Percentiles rank a stretch among this genome's conserved stretches.
phyloP scores from a whole-genome alignment of 2,329 filamentous ascomycete genomes.

The Pseudocercospora cruenta region DNA sequence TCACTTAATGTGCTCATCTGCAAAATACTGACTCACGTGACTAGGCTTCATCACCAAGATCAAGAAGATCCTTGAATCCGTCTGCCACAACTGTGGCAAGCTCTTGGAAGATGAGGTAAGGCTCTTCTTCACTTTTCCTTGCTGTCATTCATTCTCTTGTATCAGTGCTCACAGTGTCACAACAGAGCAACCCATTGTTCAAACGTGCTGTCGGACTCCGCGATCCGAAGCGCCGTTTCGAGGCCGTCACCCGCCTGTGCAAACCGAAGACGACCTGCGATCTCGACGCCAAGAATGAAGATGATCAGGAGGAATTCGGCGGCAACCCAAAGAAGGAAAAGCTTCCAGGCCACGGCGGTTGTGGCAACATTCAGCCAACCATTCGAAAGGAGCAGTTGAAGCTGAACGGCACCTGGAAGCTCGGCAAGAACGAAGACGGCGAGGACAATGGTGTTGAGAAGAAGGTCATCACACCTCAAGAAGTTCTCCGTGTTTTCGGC shows the following conservation, averaged over 20 bases:
- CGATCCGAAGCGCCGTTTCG: slow-evolving; percentile 93
- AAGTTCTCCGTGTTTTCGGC: slow-evolving; percentile 83
- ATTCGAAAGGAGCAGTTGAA: slow-evolving; percentile 86
- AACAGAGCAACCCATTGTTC: slow-evolving; percentile 82
- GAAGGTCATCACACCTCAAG: slow-evolving; percentile 77
- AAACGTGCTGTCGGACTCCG: slow-evolving; percentile 78
- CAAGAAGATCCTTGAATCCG: slow-evolving; percentile 98
- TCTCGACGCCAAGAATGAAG: slow-evolving; percentile 71
- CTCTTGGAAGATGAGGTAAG: slow-evolving; percentile 97
- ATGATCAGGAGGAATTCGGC: slow-evolving; percentile 70
- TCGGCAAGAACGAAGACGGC: slow-evolving; percentile 73
- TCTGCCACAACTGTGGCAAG: slow-evolving; percentile 99
- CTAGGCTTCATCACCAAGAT: slow-evolving; percentile 96
- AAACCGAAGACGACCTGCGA: slow-evolving; percentile 87
- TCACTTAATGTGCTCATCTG: background rate
- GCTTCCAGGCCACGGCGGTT: slow-evolving; percentile 74
- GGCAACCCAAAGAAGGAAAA: slow-evolving; percentile 61
- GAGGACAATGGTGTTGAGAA: slow-evolving; percentile 73
- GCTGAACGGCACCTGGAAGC: slow-evolving; percentile 75
- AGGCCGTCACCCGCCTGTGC: slow-evolving; percentile 87
- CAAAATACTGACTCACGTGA: slow-evolving; percentile 28
- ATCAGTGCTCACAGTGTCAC: slow-evolving; percentile 49
- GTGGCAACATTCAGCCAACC: slow-evolving; percentile 85
- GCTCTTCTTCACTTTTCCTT: slow-evolving; percentile 50
- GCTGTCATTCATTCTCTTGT: slow-evolving; percentile 31